These are phyloP conservation scores for Truncatella angustata DNA, from an alignment of 2,329 filamentous ascomycete species.

Conservation along the genomic window DNA sequence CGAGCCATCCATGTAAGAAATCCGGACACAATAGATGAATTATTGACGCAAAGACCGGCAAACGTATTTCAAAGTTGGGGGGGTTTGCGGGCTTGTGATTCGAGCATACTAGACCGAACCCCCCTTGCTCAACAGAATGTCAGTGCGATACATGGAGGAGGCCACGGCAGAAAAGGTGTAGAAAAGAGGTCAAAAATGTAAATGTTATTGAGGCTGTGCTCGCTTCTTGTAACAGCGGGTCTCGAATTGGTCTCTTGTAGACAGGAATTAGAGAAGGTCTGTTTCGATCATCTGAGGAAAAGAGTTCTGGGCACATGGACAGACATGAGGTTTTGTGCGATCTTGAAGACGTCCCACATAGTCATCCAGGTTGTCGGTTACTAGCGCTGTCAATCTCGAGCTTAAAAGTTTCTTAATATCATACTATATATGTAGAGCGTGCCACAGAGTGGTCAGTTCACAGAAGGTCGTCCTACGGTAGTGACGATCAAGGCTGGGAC, in stretches of 20 bases:
- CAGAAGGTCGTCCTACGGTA: neutral
- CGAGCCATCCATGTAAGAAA: neutral
- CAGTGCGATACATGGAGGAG: constrained; percentile 1
- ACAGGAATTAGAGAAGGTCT: too few relatives aligned
- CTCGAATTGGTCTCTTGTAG: neutral
- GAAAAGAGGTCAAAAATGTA: constrained; percentile 1
- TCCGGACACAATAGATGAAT: constrained; percentile 2
- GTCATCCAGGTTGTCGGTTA: neutral
- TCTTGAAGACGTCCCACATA: neutral
- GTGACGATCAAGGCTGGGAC: too few relatives aligned
- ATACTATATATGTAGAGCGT: neutral
- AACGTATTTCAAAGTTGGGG: constrained; percentile 2
- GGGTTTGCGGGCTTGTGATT: neutral
- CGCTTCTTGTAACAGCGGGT: neutral
- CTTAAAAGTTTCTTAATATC: neutral
- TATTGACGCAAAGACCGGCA: constrained; percentile 5
- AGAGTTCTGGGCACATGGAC: neutral
- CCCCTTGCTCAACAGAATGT: neutral
- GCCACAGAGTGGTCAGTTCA: constrained; percentile 5
- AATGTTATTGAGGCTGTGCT: constrained; percentile 7
- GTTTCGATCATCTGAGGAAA: too few relatives aligned
- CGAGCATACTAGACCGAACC: too few relatives aligned
- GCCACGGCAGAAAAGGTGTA: neutral
- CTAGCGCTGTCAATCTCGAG: constrained; percentile 7
- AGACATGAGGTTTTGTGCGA: neutral